Evolutionary conservation across 495 filamentous ascomycete genomes (phyloP).

Genomic region (Daldinia decipiens): DNA sequence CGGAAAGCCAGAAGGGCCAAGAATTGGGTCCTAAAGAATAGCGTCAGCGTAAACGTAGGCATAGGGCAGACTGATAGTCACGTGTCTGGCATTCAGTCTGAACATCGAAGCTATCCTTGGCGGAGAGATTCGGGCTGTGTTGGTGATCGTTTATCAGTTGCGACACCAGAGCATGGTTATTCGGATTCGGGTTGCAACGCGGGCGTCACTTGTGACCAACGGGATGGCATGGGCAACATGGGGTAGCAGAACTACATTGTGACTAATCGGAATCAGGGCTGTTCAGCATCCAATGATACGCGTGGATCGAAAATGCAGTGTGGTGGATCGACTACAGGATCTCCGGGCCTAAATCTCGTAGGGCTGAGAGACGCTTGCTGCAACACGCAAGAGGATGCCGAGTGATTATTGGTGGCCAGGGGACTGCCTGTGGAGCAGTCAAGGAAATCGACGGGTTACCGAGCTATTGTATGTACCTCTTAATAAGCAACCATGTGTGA

Average conservation of each 20-base stretch:
- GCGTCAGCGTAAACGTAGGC: constrained; percentile 35
- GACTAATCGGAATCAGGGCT: constrained; percentile 32
- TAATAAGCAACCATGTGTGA: constrained; percentile 33
- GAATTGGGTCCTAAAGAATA: constrained; percentile 16
- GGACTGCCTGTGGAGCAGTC: constrained; percentile 34
- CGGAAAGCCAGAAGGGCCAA: constrained; percentile 32
- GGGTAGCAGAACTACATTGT: constrained; percentile 29
- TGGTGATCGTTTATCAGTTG: constrained; percentile 29
- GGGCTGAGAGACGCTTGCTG: constrained; percentile 47
- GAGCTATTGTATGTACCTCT: constrained; percentile 15
- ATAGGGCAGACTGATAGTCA: constrained; percentile 31
- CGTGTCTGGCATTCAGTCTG: constrained; percentile 27
- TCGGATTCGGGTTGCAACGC: constrained; percentile 32
- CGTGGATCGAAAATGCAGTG: constrained; percentile 39
- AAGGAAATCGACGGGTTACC: constrained; percentile 19
- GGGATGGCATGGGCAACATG: constrained; percentile 29
- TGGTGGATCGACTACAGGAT: constrained; percentile 44
- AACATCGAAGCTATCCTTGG: constrained; percentile 15
- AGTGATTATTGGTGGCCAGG: constrained; percentile 45
- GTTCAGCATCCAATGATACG: constrained; percentile 31
- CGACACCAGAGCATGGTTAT: constrained; percentile 21
- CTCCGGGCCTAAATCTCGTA: constrained; percentile 49
- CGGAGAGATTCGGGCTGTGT: constrained; percentile 22
- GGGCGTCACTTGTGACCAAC: constrained; percentile 24
- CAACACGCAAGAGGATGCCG: constrained; percentile 37